Base-by-base conservation (phyloP, 2,329 filamentous ascomycete genomes). In the Stagonosporopsis vannaccii region DNA sequence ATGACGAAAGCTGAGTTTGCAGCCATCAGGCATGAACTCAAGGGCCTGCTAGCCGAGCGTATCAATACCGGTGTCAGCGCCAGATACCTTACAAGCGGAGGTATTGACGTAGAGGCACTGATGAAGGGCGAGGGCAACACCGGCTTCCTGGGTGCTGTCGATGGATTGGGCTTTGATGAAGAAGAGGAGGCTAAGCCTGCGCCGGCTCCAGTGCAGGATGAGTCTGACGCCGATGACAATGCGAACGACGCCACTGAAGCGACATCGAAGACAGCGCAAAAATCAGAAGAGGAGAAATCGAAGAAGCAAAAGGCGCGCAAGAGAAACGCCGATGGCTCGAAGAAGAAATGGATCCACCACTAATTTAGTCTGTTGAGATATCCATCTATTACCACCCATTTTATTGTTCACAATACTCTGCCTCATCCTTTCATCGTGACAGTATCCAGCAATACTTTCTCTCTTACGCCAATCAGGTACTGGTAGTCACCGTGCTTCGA, bases 1-100 rank as follows among this genome's bases (percentile, higher is more conserved):
- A 73, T 93, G 67, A 87, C 83, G 2, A 97, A 95, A 77, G 87
- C 81, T 0, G 91, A 97, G 74, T 75, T 96, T 67, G 86, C 82
- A 1, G 84, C 81, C 0, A 75, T 95, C 73, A 85, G 86, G 63
- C 90, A 87, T 0, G 87, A 96, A 77, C 75, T 98, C 67, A 88
- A 85, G 67, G 82, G 85, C 39, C 75, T 96, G 65, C 75, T 98
- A 69, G 81, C 81, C 3, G 85, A 88, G 75, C 84, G 91, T 56
- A 85, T 97, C 52, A 97, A 97, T 70, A 83, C 92, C 15, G 93
- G 94, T 6, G 91, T 97, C 23, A 96, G 91, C 70, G 91, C 93
- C 78, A 85, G 84, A 68, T 98, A 97, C 75, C 81, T 97, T 58
- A 91, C 92, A 0, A 85, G 86, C n/a, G 91, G 92, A 0, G 81